A percentile compares a stretch with the other conserved stretches of the same genome.
phyloP scores from a whole-genome alignment of 257 asterid genomes.

The Striga asiatica region DNA sequence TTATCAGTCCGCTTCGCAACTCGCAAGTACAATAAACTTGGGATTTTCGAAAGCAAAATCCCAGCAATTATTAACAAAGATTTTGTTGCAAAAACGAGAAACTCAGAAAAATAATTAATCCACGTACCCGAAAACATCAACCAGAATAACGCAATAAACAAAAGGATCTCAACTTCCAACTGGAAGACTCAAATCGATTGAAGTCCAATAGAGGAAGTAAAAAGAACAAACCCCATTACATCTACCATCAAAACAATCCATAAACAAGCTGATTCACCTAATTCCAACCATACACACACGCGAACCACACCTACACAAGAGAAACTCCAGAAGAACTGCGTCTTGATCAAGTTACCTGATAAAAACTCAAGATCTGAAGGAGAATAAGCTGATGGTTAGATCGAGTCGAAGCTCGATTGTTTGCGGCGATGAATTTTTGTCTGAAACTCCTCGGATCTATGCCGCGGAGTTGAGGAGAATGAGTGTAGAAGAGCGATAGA shows the following conservation, averaged over 20 bases:
- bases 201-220: background rate
- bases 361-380: constrained; percentile 19
- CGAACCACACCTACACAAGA: too few relatives aligned
- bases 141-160: background rate
- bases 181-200: background rate
- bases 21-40: background rate
- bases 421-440: constrained; percentile 5
- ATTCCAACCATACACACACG: background rate
- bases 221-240: background rate
- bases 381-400: background rate
- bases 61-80: background rate
- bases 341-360: constrained; percentile 17
- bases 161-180: constrained; percentile 12
- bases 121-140: background rate
- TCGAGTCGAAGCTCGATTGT: constrained; percentile 7
- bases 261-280: background rate
- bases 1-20: too few relatives aligned
- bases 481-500: background rate
- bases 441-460: constrained; percentile 51
- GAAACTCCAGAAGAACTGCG: background rate
- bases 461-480: constrained; percentile 41
- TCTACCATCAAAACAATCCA: constrained; percentile 13
- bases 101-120: background rate
- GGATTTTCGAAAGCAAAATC: constrained; percentile 2
- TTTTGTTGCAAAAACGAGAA: background rate